These are phyloP conservation scores for Torulaspora indica DNA, from an alignment of 805 yeast species.

Conservation along the genomic window DNA sequence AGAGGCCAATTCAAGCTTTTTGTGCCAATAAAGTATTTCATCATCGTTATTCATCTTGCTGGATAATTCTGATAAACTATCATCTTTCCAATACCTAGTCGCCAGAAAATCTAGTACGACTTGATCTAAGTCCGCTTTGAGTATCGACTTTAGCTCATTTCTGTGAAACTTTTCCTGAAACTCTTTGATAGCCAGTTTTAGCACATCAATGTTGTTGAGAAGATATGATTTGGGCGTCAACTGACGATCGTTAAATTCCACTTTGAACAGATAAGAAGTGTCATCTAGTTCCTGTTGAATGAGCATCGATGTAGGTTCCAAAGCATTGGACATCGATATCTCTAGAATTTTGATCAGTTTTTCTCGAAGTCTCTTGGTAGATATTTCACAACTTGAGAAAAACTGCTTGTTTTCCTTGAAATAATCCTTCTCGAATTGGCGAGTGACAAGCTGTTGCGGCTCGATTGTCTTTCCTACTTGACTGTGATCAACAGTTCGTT, in stretches of 20 bases:
- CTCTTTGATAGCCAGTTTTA: constrained; percentile 83
- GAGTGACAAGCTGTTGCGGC: constrained; percentile 39
- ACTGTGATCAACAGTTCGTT: constrained; percentile 8
- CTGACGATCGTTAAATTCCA: constrained; percentile 91
- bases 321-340: constrained; percentile 80
- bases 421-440: constrained; percentile 60
- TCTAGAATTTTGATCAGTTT: constrained; percentile 85
- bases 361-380: constrained; percentile 69
- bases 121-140: constrained; percentile 85
- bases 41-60: constrained; percentile 51
- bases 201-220: constrained; percentile 83
- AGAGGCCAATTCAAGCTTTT: constrained; percentile 77
- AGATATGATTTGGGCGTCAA: constrained; percentile 91
- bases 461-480: constrained; percentile 3
- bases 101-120: constrained; percentile 82
- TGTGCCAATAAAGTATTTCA: constrained; percentile 70
- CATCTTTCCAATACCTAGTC: constrained; percentile 80
- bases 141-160: constrained; percentile 68
- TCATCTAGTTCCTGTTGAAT: constrained; percentile 93
- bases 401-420: constrained; percentile 60
- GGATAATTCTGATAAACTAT: constrained; percentile 47
- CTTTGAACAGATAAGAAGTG: constrained; percentile 86
- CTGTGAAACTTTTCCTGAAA: constrained; percentile 78
- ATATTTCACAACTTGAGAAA: constrained; percentile 61
- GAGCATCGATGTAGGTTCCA: constrained; percentile 79